phyloP scores from a whole-genome alignment of 2,329 filamentous ascomycete genomes.

The Cercospora berteroae region DNA sequence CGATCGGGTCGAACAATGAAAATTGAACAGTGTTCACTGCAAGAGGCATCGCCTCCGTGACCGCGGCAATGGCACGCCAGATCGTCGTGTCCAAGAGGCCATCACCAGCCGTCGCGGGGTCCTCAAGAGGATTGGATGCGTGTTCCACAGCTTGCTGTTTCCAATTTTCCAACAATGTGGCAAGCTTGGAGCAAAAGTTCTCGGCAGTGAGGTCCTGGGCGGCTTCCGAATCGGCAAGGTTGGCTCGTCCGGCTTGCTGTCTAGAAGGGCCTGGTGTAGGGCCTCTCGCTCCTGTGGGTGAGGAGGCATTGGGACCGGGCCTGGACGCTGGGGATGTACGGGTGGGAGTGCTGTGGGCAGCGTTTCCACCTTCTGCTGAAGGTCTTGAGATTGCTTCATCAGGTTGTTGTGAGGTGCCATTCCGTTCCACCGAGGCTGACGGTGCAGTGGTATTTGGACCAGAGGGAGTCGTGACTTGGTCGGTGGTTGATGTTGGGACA shows the following conservation, averaged over 20 bases:
- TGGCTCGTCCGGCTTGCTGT: not conserved
- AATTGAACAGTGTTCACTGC: not conserved
- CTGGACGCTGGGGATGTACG: not conserved
- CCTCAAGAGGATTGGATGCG: not conserved
- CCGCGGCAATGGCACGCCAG: slow-evolving; percentile 2
- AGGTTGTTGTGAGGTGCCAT: not conserved
- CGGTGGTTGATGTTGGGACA: not conserved
- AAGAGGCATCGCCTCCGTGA: not conserved
- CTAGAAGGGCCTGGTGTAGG: not conserved
- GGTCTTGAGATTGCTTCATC: not conserved
- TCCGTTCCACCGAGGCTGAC: not conserved
- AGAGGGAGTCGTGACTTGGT: not conserved
- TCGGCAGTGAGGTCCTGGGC: not conserved
- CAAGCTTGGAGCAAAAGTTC: not conserved
- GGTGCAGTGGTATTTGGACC: not conserved
- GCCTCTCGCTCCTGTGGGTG: not conserved
- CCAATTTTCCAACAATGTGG: not conserved
- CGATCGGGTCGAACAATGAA: not conserved
- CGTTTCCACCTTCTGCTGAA: not conserved
- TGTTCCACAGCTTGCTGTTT: not conserved
- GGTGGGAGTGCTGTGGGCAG: not conserved
- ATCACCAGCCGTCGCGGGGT: not conserved
- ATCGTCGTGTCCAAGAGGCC: not conserved
- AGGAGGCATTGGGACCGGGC: not conserved
- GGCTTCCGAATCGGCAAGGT: not conserved